These are phyloP conservation scores for Podospora australis DNA, from an alignment of 495 filamentous ascomycete genomes.

Conservation along the genomic window DNA sequence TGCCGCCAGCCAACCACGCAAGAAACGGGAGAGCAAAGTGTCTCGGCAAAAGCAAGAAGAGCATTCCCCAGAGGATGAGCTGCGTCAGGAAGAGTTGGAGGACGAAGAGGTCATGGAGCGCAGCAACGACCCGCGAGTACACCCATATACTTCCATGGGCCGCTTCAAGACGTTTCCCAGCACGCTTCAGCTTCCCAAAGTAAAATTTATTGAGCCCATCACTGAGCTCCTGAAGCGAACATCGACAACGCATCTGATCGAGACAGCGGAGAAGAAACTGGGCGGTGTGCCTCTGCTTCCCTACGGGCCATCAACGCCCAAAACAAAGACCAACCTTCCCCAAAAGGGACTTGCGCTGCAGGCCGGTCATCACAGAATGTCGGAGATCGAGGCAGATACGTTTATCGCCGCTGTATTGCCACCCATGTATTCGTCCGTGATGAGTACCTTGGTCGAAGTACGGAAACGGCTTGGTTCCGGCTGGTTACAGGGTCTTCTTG, in stretches of 20 bases:
- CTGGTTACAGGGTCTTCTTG: slow-evolving; percentile 67
- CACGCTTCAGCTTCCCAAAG: slow-evolving; percentile 64
- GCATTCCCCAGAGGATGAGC: slow-evolving; percentile 27
- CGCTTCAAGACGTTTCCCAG: slow-evolving; percentile 60
- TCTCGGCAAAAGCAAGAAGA: slow-evolving; percentile 29
- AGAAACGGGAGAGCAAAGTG: too few species aligned
- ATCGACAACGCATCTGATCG: slow-evolving; percentile 63
- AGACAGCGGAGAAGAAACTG: slow-evolving; percentile 61
- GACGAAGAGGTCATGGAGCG: slow-evolving; percentile 21
- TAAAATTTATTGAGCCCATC: slow-evolving; percentile 61
- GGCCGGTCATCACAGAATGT: slow-evolving; percentile 66
- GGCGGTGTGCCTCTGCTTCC: slow-evolving; percentile 71
- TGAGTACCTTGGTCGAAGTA: slow-evolving; percentile 72
- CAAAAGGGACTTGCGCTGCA: slow-evolving; percentile 66
- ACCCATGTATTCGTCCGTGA: slow-evolving; percentile 65
- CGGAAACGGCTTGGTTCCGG: slow-evolving; percentile 74
- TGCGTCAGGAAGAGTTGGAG: slow-evolving; percentile 28
- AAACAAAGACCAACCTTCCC: slow-evolving; percentile 34
- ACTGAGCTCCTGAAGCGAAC: slow-evolving; percentile 56
- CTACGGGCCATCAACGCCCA: slow-evolving; percentile 49
- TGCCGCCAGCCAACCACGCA: slow-evolving; percentile 25
- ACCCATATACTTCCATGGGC: slow-evolving; percentile 59
- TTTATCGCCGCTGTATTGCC: slow-evolving; percentile 76
- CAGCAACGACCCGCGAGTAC: slow-evolving; percentile 38
- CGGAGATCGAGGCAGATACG: slow-evolving; percentile 79